A percentile compares a stretch with the other conserved stretches of the same genome.
These are phyloP conservation scores for Emydomyces testavorans DNA, from an alignment of 2,329 filamentous ascomycete genomes.

Conservation along the genomic window DNA sequence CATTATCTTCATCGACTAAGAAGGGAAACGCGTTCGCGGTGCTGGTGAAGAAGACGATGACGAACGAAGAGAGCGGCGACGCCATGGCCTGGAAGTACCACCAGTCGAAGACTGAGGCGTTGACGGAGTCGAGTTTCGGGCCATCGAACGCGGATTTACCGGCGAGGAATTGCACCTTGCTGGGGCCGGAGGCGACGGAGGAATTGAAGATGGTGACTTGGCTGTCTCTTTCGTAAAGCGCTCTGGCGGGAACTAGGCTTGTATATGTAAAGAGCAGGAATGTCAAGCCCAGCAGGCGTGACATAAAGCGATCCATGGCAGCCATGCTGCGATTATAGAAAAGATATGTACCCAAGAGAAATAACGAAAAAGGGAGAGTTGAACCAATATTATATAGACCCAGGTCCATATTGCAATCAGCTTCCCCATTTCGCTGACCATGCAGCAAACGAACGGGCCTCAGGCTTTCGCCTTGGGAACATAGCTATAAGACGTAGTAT, in stretches of 20 bases:
- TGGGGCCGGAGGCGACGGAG: conserved; percentile 7
- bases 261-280: neutral
- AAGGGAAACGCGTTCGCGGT: conserved; percentile 30
- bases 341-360: neutral
- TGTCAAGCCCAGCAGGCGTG: neutral
- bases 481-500: neutral
- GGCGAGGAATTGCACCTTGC: conserved; percentile 10
- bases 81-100: conserved; percentile 35
- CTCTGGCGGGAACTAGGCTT: neutral
- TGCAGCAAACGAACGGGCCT: neutral
- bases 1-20: conserved; percentile 14
- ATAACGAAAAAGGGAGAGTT: neutral
- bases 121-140: conserved; percentile 22
- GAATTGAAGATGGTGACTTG: conserved; percentile 6
- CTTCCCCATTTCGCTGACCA: no score
- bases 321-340: neutral
- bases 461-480: neutral
- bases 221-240: neutral
- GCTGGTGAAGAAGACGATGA: conserved; percentile 27
- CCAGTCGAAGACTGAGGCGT: conserved; percentile 28
- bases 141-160: conserved; percentile 17
- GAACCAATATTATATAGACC: neutral
- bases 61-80: conserved; percentile 20
- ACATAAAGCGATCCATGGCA: neutral
- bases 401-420: no score